Evolutionary conservation across 2,329 filamentous ascomycete species (phyloP), one percentile per base, ranked within the genome.

Genomic region (Cladosporium sp.): DNA sequence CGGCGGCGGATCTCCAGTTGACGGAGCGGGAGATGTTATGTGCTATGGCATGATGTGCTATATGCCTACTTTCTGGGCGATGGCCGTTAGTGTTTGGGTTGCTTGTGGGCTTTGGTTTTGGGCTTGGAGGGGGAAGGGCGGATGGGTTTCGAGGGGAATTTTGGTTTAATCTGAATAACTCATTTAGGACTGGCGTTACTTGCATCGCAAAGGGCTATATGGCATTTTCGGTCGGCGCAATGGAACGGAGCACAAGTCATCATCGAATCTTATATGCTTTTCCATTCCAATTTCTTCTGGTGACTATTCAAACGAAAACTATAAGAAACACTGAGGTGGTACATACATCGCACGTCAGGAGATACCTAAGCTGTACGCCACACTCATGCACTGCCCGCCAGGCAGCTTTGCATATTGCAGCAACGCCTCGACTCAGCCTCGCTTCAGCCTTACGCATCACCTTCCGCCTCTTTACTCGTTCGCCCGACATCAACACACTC

Each of bases 11-110:
- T 69, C 70, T 18, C 57, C 71, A 67, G 33, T 75, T 72, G 23
- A 80, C 65, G 78, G 80, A 70, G 74, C 68, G 28, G 80, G 82
- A 35, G 80, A 83, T 68, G 82, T 83, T 2, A 85, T 96, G 70
- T 98, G 94, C 76, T 91, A 92, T 75, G 95, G 95, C 1, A 86
- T 83, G 73, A 80, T 84, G 62, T 99, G 95, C 80, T 98, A 97
- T 79, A 88, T 89, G 12, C 75, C 83, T 0, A 91, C 91, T 0
- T 96, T 94, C 70, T 97, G 93, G 93, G 91, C 90, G 0, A 92
- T 97, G 85, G 89, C 90, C 0, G 79, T 85, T 0, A 93, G 89
- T 68, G 90, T 96, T 0, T 93, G 90, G 88, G 70, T 91, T 44
- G 93, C 92, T 0, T 89, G 91, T 72, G 82, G 81, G 3, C 78